Evolutionary conservation across 805 yeast genomes (phyloP).

Genomic region (Teunomyces funiuensis): DNA sequence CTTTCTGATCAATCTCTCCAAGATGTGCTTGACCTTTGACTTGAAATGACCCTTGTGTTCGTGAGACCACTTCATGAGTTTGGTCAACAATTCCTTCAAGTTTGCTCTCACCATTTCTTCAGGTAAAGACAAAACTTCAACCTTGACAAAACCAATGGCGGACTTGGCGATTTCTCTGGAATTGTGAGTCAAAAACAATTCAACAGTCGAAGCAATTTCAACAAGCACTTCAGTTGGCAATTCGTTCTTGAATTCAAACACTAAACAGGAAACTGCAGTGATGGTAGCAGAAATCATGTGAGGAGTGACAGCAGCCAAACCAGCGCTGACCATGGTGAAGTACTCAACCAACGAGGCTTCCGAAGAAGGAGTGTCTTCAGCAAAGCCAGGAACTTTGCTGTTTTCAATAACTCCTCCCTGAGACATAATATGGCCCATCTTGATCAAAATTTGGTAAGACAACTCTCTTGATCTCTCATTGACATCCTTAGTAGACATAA

Average conservation of each 20-base stretch:
- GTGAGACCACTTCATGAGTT: slow-evolving; percentile 88
- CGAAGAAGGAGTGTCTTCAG: slow-evolving; percentile 57
- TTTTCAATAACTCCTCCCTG: slow-evolving; percentile 68
- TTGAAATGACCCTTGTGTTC: slow-evolving; percentile 96
- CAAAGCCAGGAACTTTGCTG: slow-evolving; percentile 66
- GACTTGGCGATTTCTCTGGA: slow-evolving; percentile 93
- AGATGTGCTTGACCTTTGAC: slow-evolving; percentile 85
- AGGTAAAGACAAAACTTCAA: slow-evolving; percentile 80
- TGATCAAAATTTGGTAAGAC: slow-evolving; percentile 71
- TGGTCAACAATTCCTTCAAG: slow-evolving; percentile 62
- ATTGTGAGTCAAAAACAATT: slow-evolving; percentile 84
- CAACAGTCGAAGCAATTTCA: slow-evolving; percentile 84
- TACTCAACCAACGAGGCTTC: slow-evolving; percentile 75
- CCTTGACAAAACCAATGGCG: slow-evolving; percentile 91
- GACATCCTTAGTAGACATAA: slow-evolving; percentile 84
- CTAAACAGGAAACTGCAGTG: slow-evolving; percentile 82
- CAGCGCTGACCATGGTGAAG: slow-evolving; percentile 93
- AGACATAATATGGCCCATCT: slow-evolving; percentile 78
- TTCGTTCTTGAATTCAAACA: slow-evolving; percentile 77
- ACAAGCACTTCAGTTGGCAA: slow-evolving; percentile 59
- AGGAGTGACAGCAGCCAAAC: slow-evolving; percentile 89
- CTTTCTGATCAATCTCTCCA: slow-evolving; percentile 87
- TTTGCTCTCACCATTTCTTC: slow-evolving; percentile 69
- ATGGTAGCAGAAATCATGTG: slow-evolving; percentile 95
- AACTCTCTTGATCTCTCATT: slow-evolving; percentile 88